A percentile compares a stretch with the other conserved stretches of the same genome.
These are phyloP conservation scores for Balakata baccata DNA, from an alignment of 345 rosid genomes.

Conservation along the genomic window DNA sequence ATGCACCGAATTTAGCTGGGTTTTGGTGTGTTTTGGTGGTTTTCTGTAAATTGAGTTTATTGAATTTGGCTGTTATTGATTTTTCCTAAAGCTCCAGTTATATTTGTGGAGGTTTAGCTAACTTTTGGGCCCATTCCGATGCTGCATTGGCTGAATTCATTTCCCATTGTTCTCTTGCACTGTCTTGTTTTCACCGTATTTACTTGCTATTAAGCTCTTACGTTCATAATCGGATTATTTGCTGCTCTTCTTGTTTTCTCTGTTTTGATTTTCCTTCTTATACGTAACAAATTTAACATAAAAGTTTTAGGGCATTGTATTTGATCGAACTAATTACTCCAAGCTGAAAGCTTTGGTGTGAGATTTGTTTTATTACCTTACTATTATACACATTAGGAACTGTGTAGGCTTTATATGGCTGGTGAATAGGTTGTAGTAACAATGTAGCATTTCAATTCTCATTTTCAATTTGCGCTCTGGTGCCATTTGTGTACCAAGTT, in stretches of 20 bases:
- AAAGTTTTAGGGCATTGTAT: neutral
- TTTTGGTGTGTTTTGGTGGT: conserved; percentile 5
- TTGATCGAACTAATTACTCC: neutral
- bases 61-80: conserved; percentile 10
- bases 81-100: neutral
- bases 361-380: neutral
- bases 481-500: neutral
- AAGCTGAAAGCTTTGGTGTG: neutral
- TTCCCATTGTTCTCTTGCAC: neutral
- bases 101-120: conserved; percentile 2
- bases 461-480: neutral
- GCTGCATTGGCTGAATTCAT: conserved; percentile 10
- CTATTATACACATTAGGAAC: neutral
- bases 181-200: neutral
- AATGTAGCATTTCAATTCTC: neutral
- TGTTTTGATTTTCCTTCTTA: neutral
- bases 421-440: neutral
- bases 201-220: neutral
- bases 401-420: neutral
- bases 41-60: conserved; percentile 14
- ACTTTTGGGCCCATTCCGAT: neutral
- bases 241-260: neutral
- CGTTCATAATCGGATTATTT: conserved; percentile 6
- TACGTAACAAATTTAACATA: neutral
- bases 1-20: neutral